phyloP scores from a whole-genome alignment of 129 eudicot species.

The Kitagawia praeruptora region DNA sequence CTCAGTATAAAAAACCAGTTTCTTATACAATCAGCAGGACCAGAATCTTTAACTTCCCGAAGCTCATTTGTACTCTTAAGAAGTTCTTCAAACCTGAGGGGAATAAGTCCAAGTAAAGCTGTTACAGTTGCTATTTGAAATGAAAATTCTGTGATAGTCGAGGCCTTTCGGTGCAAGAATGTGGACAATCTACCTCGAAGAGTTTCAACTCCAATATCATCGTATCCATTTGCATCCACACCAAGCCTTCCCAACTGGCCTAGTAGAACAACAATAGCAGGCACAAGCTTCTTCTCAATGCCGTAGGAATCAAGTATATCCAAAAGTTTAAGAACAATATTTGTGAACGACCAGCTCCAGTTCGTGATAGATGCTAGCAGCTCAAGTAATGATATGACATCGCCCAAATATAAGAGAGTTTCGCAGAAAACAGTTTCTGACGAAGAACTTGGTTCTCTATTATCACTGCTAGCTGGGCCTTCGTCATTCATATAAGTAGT shows the following conservation, averaged over 20 bases:
- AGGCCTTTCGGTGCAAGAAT: conserved; percentile 25
- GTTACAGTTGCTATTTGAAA: conserved; percentile 43
- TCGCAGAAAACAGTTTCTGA: conserved; percentile 19
- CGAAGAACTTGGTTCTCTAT: conserved; percentile 7
- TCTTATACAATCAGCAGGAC: conserved; percentile 30
- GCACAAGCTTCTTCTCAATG: conserved; percentile 23
- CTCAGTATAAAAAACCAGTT: conserved; percentile 50
- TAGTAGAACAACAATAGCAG: conserved; percentile 53
- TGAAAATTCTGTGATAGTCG: conserved; percentile 17
- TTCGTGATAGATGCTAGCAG: conserved; percentile 56
- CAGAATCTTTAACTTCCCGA: conserved; percentile 11
- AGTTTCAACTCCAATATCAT: conserved; percentile 44
- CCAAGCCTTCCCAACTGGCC: conserved; percentile 73
- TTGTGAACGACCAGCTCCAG: conserved; percentile 69
- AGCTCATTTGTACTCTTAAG: conserved; percentile 22
- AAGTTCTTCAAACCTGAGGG: conserved; percentile 42
- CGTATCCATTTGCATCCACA: conserved; percentile 40
- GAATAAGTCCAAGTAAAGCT: conserved; percentile 43
- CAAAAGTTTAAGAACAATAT: conserved; percentile 37
- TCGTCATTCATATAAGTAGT: conserved; percentile 2
- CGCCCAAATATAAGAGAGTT: conserved; percentile 29
- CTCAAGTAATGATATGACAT: conserved; percentile 72
- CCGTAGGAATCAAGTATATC: conserved; percentile 33
- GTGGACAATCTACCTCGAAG: conserved; percentile 36
- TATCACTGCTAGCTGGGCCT: not conserved